These are phyloP conservation scores for Paramecium caudatum DNA, from an alignment of 73 alveolate species.

Conservation along the genomic window DNA sequence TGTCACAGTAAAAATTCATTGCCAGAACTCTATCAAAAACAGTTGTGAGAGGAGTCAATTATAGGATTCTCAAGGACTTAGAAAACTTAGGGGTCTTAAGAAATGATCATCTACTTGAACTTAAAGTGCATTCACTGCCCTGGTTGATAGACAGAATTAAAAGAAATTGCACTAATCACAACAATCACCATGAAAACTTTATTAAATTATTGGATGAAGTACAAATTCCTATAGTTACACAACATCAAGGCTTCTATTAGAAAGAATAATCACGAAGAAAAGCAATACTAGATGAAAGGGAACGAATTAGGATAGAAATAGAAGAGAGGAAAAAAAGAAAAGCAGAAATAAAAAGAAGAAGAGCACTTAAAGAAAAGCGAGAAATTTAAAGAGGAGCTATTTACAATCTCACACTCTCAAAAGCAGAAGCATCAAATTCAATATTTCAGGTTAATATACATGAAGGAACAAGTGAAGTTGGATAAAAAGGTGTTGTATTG, in stretches of 20 bases:
- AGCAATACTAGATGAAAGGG: constrained; percentile 77
- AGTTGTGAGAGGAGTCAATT: constrained; percentile 79
- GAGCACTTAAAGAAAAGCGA: constrained; percentile 82
- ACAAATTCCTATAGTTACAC: constrained; percentile 67
- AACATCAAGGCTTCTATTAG: constrained; percentile 77
- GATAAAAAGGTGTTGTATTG: constrained; percentile 41
- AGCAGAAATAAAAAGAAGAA: constrained; percentile 81
- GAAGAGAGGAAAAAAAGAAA: constrained; percentile 83
- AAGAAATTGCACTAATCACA: constrained; percentile 76
- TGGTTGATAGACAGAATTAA: constrained; percentile 79
- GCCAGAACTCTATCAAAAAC: constrained; percentile 80
- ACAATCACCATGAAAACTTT: constrained; percentile 74
- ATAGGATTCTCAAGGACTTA: constrained; percentile 77
- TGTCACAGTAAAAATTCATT: constrained; percentile 82
- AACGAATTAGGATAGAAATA: constrained; percentile 79
- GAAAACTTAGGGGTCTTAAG: constrained; percentile 83
- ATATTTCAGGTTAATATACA: background rate
- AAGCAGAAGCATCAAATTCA: constrained; percentile 56
- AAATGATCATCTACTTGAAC: constrained; percentile 80
- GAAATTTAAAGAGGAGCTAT: constrained; percentile 70
- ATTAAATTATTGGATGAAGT: constrained; percentile 79
- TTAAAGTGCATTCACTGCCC: constrained; percentile 82
- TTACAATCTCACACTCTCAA: constrained; percentile 34
- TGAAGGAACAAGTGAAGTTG: constrained; percentile 32
- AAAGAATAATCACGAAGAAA: constrained; percentile 84